These are phyloP conservation scores for Abortiporus biennis DNA, from an alignment of 1,284 basidiomycete genomes.

Conservation along the genomic window DNA sequence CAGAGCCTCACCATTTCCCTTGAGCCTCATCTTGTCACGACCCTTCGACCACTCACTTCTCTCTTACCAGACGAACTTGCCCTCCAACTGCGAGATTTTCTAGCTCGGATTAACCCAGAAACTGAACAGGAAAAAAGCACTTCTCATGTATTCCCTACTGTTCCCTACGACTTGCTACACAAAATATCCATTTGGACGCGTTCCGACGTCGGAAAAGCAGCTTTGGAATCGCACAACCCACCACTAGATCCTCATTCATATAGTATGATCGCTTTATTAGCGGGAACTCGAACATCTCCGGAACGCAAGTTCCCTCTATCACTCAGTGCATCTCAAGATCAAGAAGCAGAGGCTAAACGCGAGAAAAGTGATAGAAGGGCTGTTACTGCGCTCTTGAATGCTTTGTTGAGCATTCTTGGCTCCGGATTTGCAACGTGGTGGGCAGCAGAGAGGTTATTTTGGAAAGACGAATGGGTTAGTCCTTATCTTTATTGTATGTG, in stretches of 20 bases:
- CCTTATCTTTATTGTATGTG: background rate
- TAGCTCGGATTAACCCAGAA: slow-evolving; percentile 10
- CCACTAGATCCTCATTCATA: slow-evolving; percentile 49
- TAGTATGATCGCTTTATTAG: slow-evolving; percentile 67
- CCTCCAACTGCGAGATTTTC: slow-evolving; percentile 27
- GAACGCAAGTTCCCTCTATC: slow-evolving; percentile 57
- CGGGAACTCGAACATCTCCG: slow-evolving; percentile 68
- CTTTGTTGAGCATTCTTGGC: slow-evolving; percentile 59
- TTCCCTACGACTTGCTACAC: slow-evolving; percentile 56
- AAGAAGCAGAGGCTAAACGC: slow-evolving; percentile 30
- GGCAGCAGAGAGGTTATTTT: slow-evolving; percentile 55
- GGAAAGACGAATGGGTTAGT: slow-evolving; percentile 70
- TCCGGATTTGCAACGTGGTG: slow-evolving; percentile 66
- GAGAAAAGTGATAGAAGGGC: slow-evolving; percentile 52
- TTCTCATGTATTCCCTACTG: slow-evolving; percentile 28
- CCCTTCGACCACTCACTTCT: slow-evolving; percentile 36
- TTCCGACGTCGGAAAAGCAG: slow-evolving; percentile 36
- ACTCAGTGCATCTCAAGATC: slow-evolving; percentile 30
- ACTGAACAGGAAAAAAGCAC: slow-evolving; percentile 1
- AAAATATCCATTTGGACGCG: slow-evolving; percentile 65
- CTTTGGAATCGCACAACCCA: slow-evolving; percentile 37
- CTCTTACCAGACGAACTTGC: slow-evolving; percentile 42
- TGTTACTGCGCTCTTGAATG: slow-evolving; percentile 65
- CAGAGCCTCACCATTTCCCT: slow-evolving; percentile 53
- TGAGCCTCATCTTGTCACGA: slow-evolving; percentile 52